Conservation (phyloP, 208 protist species). For the Leishmania major region DNA sequence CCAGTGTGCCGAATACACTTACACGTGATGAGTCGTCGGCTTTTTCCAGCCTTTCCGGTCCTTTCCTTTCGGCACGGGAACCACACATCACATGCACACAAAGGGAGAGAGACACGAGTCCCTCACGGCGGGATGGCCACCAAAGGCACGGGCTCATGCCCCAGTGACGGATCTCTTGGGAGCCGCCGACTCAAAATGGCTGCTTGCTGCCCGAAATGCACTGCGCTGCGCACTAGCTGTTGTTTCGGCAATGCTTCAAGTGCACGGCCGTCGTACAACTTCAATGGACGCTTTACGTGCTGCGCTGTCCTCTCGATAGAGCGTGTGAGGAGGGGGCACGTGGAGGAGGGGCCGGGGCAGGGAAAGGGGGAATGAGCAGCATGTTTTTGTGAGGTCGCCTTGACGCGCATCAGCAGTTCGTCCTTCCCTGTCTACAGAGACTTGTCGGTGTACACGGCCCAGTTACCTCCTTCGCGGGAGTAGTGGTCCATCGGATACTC, state of each 20-base stretch:
- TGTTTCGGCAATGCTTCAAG: background rate
- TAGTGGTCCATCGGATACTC: constrained; percentile 98
- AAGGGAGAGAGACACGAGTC: background rate
- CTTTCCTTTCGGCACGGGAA: background rate
- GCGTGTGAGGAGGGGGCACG: background rate
- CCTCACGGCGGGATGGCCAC: background rate
- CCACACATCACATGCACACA: background rate
- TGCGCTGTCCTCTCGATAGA: background rate
- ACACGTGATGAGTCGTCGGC: background rate
- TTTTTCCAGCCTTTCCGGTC: background rate
- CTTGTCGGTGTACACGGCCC: constrained; percentile 95
- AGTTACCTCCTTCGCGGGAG: constrained; percentile 90
- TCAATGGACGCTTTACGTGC: background rate
- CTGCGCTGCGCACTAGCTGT: background rate
- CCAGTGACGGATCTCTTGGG: background rate
- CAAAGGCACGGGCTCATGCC: background rate
- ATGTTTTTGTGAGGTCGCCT: background rate
- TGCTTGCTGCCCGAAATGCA: background rate
- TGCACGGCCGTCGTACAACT: background rate
- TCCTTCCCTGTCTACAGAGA: constrained; percentile 27
- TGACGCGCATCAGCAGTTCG: background rate
- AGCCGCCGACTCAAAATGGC: background rate
- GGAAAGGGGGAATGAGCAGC: background rate
- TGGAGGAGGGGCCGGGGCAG: background rate
- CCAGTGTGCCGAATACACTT: background rate